Evolutionary conservation across 352 stramenopile genomes (phyloP), one percentile per base, ranked within the genome.

Genomic region (Halophytophthora batemanensis): DNA sequence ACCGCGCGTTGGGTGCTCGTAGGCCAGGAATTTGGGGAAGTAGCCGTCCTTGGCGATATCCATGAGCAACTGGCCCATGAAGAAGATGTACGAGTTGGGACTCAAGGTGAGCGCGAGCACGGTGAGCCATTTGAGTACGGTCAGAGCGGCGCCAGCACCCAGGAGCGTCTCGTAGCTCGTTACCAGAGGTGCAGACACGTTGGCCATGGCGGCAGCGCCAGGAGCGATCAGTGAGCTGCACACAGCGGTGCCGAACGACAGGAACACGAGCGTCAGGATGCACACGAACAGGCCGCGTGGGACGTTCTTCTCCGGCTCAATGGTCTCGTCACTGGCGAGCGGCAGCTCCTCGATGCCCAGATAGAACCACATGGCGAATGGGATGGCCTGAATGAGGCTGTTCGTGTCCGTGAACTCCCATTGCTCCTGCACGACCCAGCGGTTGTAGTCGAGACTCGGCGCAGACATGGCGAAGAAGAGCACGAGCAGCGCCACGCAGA

Each of bases 71-170:
- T 63, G 61, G 15, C 65, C 69, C 71, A 79, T 82, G 69, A 66
- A 79, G 45, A 69, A 82, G 28, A 82, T 74, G 62, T 79, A 82
- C 50, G 71, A 82, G 58, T 82, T 69, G 45, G 74, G 75, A 29
- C 65, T 77, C 3, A 50, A 59, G 36, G 79, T 72, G 19, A 82
- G 53, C 10, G 68, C 69, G 41, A 79, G 61, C 41, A 77, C 66
- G 8, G 74, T 42, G 6, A 79, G 49, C 71, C 71, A 82, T 43
- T 69, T 76, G 47, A 82, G 79, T 15, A 44, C 67, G 1, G 71
- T 50, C 12, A 66, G 79, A 18, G 53, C 71, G 43, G 41, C 57
- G 52, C 71, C 79, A 55, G 77, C 69, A 31, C 71, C 71, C 51
- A 82, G 79, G 34, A 82, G 65, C 17, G 63, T 69, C 58, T 82